A percentile compares a stretch with the other conserved stretches of the same genome.
phyloP scores from a whole-genome alignment of 495 filamentous ascomycete genomes.

The Podospora comata region DNA sequence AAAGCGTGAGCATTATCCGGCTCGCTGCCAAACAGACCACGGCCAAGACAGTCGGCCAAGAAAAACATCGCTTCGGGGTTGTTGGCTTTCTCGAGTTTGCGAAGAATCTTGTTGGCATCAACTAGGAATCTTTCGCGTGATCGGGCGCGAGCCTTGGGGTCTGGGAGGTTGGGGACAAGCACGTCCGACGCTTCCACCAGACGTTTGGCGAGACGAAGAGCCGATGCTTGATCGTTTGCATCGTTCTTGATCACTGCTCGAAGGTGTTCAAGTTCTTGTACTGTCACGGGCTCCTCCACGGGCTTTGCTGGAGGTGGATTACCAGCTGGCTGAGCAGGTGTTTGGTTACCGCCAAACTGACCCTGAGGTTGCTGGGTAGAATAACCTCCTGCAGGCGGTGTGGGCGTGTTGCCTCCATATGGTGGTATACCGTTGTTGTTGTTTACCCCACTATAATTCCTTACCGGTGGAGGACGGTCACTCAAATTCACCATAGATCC shows the following conservation, averaged over 20 bases:
- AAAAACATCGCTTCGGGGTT: constrained; percentile 90
- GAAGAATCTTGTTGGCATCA: constrained; percentile 86
- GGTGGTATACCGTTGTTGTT: constrained; percentile 35
- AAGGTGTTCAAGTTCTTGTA: constrained; percentile 71
- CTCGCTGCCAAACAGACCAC: constrained; percentile 61
- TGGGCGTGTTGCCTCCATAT: constrained; percentile 32
- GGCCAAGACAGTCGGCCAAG: constrained; percentile 83
- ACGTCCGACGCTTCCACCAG: constrained; percentile 79
- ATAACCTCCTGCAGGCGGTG: not conserved
- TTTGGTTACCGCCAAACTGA: not conserved
- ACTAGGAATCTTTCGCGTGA: constrained; percentile 78
- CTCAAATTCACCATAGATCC: constrained; percentile 50
- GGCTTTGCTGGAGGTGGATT: constrained; percentile 27
- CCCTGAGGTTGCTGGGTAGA: not conserved
- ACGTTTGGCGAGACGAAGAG: constrained; percentile 76
- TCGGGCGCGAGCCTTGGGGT: constrained; percentile 69
- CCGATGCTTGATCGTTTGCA: constrained; percentile 65
- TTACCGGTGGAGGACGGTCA: constrained; percentile 64
- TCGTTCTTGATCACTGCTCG: constrained; percentile 63
- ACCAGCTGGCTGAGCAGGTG: constrained; percentile 1
- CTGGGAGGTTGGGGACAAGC: constrained; percentile 68
- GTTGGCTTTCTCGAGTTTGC: constrained; percentile 67
- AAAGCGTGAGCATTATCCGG: constrained; percentile 87
- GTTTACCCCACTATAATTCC: constrained; percentile 60
- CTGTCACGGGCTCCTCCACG: constrained; percentile 61